These are phyloP conservation scores for Trichoderma sp. DNA, from an alignment of 2,329 filamentous ascomycete genomes.

Conservation along the genomic window DNA sequence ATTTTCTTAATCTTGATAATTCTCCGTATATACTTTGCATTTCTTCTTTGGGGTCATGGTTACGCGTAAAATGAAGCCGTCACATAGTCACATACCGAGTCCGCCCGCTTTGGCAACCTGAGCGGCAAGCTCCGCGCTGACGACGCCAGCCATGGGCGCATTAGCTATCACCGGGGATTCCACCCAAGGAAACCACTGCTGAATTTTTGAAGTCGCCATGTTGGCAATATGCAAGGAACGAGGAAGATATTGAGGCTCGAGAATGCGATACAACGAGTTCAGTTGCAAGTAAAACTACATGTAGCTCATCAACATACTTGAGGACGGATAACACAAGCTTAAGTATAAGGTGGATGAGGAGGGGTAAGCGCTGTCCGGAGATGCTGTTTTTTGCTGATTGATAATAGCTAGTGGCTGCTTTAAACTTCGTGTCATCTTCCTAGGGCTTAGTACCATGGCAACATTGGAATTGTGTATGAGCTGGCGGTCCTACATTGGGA, in stretches of 20 bases:
- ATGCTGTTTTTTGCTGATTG: background rate
- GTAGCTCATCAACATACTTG: background rate
- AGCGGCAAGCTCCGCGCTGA: constrained; percentile 34
- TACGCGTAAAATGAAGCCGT: background rate
- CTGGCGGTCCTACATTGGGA: background rate
- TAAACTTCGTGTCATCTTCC: background rate
- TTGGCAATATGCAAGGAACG: background rate
- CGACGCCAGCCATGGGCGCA: constrained; percentile 38
- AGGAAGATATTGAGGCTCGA: background rate
- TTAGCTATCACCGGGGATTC: constrained; percentile 34
- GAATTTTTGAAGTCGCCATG: constrained; percentile 29
- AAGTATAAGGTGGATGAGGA: background rate
- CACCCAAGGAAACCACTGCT: constrained; percentile 32
- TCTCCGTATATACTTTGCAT: background rate
- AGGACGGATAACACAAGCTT: background rate
- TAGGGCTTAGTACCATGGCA: constrained; percentile 3
- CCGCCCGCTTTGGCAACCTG: constrained; percentile 40
- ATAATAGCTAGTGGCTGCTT: background rate
- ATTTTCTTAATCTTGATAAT: background rate
- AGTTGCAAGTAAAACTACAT: background rate
- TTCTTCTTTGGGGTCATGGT: background rate
- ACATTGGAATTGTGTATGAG: background rate
- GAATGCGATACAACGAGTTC: background rate
- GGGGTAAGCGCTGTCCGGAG: background rate
- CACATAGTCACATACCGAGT: constrained; percentile 33